A percentile compares a stretch with the other conserved stretches of the same genome.
Evolutionary conservation across 495 filamentous ascomycete genomes (phyloP).

Genomic region (Podospora tetraspora): DNA sequence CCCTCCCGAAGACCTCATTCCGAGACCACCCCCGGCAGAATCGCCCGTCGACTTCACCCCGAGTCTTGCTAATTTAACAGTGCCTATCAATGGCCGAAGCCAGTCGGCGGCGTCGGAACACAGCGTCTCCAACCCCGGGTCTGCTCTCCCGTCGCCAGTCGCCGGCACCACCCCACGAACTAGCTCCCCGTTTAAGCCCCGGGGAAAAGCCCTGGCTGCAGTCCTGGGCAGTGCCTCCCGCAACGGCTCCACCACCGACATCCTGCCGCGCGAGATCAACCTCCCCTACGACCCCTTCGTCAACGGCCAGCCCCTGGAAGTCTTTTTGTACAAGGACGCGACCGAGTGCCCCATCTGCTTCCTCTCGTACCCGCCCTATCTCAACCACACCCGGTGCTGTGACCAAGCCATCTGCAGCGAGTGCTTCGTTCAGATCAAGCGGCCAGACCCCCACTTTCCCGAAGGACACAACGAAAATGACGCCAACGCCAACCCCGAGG

Average conservation of each 20-base stretch:
- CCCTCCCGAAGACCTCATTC: conserved; percentile 59
- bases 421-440: conserved; percentile 98
- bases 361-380: conserved; percentile 87
- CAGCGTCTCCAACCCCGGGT: conserved; percentile 42
- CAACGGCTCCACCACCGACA: conserved; percentile 61
- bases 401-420: conserved; percentile 97
- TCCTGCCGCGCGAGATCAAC: conserved; percentile 68
- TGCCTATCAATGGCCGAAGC: conserved; percentile 69
- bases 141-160: conserved; percentile 54
- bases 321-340: conserved; percentile 85
- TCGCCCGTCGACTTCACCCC: conserved; percentile 26
- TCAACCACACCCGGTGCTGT: conserved; percentile 95
- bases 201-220: conserved; percentile 71
- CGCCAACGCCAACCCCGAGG: conserved; percentile 39
- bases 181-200: conserved; percentile 53
- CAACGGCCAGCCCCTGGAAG: conserved; percentile 87
- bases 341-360: conserved; percentile 95
- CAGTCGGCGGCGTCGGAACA: conserved; percentile 70
- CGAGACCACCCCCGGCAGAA: conserved; percentile 40
- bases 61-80: conserved; percentile 61
- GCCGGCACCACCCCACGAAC: conserved; percentile 34
- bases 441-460: conserved; percentile 90
- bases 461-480: conserved; percentile 64
- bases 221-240: conserved; percentile 67
- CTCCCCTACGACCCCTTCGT: conserved; percentile 80